phyloP scores from a whole-genome alignment of 2,329 filamentous ascomycete genomes.

The Colletotrichum sp. region DNA sequence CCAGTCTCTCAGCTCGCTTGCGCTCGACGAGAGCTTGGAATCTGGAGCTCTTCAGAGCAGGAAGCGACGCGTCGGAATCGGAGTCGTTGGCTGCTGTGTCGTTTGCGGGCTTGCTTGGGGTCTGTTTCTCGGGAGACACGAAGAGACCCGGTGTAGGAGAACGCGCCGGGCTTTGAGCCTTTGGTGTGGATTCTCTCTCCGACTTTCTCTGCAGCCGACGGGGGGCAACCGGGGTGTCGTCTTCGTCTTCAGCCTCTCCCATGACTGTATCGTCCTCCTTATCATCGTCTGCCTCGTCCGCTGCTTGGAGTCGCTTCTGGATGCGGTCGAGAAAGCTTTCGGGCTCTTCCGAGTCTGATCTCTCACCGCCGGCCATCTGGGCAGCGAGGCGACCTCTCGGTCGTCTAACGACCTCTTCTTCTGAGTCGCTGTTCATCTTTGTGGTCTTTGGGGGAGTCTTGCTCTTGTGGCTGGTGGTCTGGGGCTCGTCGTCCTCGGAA shows the following conservation, averaged over 20 bases:
- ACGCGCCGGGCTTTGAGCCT: slow-evolving; percentile 30
- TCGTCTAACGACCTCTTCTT: slow-evolving; percentile 38
- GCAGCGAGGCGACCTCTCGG: slow-evolving; percentile 70
- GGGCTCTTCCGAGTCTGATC: slow-evolving; percentile 24
- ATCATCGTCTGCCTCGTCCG: slow-evolving; percentile 29
- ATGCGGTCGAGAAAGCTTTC: slow-evolving; percentile 45
- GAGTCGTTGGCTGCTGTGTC: slow-evolving; percentile 32
- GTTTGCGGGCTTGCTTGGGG: slow-evolving; percentile 27
- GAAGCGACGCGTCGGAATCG: slow-evolving; percentile 52
- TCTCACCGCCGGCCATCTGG: slow-evolving; percentile 52
- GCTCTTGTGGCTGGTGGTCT: background rate
- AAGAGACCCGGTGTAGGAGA: slow-evolving; percentile 54
- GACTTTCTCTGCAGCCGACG: slow-evolving; percentile 43
- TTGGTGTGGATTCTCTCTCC: slow-evolving; percentile 37
- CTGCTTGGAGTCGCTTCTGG: slow-evolving; percentile 44
- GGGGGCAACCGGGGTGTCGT: slow-evolving; percentile 44
- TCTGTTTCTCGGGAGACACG: slow-evolving; percentile 52
- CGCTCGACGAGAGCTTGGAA: slow-evolving; percentile 75
- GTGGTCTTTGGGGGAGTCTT: background rate
- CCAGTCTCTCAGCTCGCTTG: slow-evolving; percentile 74
- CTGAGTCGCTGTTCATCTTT: slow-evolving; percentile 19
- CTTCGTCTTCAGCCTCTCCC: slow-evolving; percentile 40
- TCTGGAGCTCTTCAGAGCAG: slow-evolving; percentile 57
- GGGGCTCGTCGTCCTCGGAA: slow-evolving; percentile 40
- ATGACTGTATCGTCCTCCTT: slow-evolving; percentile 32